These are phyloP conservation scores for Porodaedalea pini DNA, from an alignment of 1,284 basidiomycete genomes.

Conservation along the genomic window DNA sequence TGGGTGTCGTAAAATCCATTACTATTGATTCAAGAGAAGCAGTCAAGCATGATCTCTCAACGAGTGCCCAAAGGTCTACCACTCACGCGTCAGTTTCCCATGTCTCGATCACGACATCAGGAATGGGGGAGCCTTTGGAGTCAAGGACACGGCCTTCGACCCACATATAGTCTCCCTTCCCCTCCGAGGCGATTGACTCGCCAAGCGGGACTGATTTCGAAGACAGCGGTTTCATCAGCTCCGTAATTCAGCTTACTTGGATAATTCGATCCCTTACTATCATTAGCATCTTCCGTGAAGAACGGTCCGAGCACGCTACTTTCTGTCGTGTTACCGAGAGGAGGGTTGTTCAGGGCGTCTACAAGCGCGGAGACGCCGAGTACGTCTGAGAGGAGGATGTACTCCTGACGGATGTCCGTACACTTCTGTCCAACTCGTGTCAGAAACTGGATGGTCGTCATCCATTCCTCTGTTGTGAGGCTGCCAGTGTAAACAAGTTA, in stretches of 20 bases:
- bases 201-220: slow-evolving; percentile 47
- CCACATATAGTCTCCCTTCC: slow-evolving; percentile 79
- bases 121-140: slow-evolving; percentile 64
- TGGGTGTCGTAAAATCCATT: slow-evolving; percentile 60
- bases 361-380: slow-evolving; percentile 79
- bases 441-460: slow-evolving; percentile 72
- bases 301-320: slow-evolving; percentile 83
- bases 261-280: slow-evolving; percentile 44
- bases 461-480: slow-evolving; percentile 84
- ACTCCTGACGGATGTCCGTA: slow-evolving; percentile 74
- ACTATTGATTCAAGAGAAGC: background rate
- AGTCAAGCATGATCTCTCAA: background rate
- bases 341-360: slow-evolving; percentile 74
- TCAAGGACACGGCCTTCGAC: slow-evolving; percentile 70
- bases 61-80: background rate
- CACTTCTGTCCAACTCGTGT: slow-evolving; percentile 72
- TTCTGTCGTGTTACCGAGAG: slow-evolving; percentile 62
- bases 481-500: slow-evolving; percentile 30
- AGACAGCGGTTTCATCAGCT: background rate
- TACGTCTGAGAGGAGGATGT: slow-evolving; percentile 78
- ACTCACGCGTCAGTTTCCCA: slow-evolving; percentile 84
- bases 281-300: slow-evolving; percentile 75
- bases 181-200: slow-evolving; percentile 72
- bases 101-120: slow-evolving; percentile 69
- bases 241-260: background rate